Conservation (phyloP, 2,329 filamentous ascomycete species). For the Talaromyces sp. region DNA sequence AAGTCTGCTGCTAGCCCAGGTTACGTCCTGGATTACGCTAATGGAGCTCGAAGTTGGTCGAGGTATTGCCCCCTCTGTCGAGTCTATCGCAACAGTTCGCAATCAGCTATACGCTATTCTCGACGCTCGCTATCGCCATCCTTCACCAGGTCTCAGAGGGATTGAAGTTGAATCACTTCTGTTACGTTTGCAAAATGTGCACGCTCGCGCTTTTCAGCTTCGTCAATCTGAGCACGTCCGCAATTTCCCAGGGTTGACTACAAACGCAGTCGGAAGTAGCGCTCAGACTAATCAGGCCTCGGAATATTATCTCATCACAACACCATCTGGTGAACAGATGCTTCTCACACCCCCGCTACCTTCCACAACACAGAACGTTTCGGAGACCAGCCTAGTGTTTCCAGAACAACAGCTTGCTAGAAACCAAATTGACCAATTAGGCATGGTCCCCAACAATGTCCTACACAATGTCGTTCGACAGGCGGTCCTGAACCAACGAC, state of each 20-base stretch:
- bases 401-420: conserved; percentile 17
- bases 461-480: conserved; percentile 34
- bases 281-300: background rate
- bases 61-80: conserved; percentile 29
- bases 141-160: conserved; percentile 23
- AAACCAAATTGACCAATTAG: conserved; percentile 6
- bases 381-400: conserved; percentile 22
- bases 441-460: conserved; percentile 20
- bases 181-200: conserved; percentile 29
- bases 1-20: conserved; percentile 8
- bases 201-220: conserved; percentile 31
- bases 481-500: conserved; percentile 29
- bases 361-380: conserved; percentile 14
- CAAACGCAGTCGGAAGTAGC: background rate
- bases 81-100: conserved; percentile 30
- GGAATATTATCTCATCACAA: conserved; percentile 42
- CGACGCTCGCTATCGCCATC: conserved; percentile 30
- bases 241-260: background rate
- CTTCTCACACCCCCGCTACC: conserved; percentile 39
- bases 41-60: conserved; percentile 30
- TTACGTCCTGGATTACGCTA: conserved; percentile 20
- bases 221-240: conserved; percentile 19
- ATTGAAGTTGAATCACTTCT: conserved; percentile 29
- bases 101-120: conserved; percentile 31
- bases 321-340: conserved; percentile 45